Conservation (phyloP, 129 eudicot species). For the Scalesia atractyloides region DNA sequence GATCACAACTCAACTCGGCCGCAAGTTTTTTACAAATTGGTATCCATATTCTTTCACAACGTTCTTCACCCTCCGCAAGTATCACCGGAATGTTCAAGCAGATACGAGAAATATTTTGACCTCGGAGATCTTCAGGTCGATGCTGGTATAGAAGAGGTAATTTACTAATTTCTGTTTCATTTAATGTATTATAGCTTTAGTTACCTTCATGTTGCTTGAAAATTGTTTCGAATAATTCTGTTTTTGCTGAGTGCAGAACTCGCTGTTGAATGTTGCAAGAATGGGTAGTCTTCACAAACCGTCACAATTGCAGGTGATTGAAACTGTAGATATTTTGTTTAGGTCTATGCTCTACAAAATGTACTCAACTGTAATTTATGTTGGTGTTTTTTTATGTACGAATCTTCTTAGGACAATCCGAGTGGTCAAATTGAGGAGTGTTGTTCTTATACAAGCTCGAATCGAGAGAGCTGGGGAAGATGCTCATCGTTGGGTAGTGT, state of each 20-base stretch:
- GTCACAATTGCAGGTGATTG: slow-evolving; percentile 50
- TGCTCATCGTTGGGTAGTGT: slow-evolving; percentile 93
- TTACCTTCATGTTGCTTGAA: slow-evolving; percentile 12
- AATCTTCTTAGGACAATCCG: slow-evolving; percentile 58
- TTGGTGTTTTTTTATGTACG: not conserved
- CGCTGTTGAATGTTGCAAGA: slow-evolving; percentile 40
- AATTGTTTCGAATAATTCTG: slow-evolving; percentile 8
- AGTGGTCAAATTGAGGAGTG: slow-evolving; percentile 60
- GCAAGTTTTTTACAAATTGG: slow-evolving; percentile 85
- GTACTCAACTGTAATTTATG: not conserved
- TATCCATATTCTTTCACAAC: slow-evolving; percentile 83
- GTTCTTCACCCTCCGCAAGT: slow-evolving; percentile 79
- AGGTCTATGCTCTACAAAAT: slow-evolving; percentile 10
- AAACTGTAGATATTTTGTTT: slow-evolving; percentile 9
- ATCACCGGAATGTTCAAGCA: slow-evolving; percentile 52
- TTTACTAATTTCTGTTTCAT: slow-evolving; percentile 49
- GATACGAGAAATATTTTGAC: slow-evolving; percentile 62
- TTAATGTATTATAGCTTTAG: slow-evolving; percentile 14
- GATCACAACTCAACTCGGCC: slow-evolving; percentile 97
- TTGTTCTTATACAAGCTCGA: slow-evolving; percentile 85
- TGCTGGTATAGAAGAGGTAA: slow-evolving; percentile 78
- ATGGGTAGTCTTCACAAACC: slow-evolving; percentile 28
- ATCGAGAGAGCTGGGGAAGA: slow-evolving; percentile 94
- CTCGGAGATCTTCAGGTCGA: slow-evolving; percentile 67
- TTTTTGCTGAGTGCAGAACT: slow-evolving; percentile 41